Conservation (phyloP, 805 yeast species). For the Monosporozyma solicola region DNA sequence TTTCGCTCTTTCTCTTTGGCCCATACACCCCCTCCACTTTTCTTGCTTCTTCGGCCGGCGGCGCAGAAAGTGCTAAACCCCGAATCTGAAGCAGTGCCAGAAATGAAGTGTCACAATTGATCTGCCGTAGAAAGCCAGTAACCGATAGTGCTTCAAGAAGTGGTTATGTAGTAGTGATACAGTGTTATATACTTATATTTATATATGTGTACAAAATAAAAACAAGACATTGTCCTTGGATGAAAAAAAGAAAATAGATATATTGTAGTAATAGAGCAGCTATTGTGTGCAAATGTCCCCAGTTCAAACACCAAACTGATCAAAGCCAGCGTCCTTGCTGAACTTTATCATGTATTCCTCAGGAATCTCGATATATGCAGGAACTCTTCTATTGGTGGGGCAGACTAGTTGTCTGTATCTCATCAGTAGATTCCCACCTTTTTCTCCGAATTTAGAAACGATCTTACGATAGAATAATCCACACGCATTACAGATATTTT, state of each 20-base stretch:
- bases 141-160: background rate
- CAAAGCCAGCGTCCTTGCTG: background rate
- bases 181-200: background rate
- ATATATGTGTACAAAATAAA: background rate
- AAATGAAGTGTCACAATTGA: background rate
- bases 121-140: no score
- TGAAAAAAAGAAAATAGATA: background rate
- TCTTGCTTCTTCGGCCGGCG: no score
- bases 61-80: no score
- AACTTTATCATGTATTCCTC: slow-evolving; percentile 4
- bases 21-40: no score
- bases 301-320: background rate
- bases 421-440: slow-evolving; percentile 22
- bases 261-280: background rate
- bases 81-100: no score
- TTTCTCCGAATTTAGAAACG: slow-evolving; percentile 29
- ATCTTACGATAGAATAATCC: slow-evolving; percentile 68
- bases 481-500: slow-evolving; percentile 87
- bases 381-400: slow-evolving; percentile 23
- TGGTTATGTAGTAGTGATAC: background rate
- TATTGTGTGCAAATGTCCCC: no score
- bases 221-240: background rate
- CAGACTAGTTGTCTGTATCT: slow-evolving; percentile 13
- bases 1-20: no score
- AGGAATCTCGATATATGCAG: slow-evolving; percentile 17